Conservation (phyloP, 306 rosid species). For the Cucurbita moschata region DNA sequence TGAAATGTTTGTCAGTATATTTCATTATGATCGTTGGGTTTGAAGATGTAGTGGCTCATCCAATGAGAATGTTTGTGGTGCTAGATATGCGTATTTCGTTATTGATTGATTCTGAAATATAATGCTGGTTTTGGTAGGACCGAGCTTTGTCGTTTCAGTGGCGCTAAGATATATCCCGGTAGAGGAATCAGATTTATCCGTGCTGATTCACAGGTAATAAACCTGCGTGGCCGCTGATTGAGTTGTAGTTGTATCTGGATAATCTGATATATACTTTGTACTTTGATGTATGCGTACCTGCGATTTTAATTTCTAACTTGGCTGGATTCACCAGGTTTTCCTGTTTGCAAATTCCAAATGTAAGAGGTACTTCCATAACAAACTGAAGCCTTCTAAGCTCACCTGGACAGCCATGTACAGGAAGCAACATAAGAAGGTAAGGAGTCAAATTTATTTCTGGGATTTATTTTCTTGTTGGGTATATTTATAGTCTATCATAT, state of each 20-base stretch:
- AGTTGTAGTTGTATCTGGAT: neutral
- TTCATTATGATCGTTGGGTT: neutral
- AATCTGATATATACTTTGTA: neutral
- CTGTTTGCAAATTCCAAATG: slow-evolving; percentile 53
- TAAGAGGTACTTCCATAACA: slow-evolving; percentile 46
- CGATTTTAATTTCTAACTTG: neutral
- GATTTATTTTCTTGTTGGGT: neutral
- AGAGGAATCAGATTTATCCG: slow-evolving; percentile 45
- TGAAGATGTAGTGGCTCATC: neutral
- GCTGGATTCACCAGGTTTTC: slow-evolving; percentile 28
- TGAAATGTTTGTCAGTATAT: neutral
- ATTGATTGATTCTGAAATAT: neutral
- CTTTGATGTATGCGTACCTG: neutral
- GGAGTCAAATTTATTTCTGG: neutral
- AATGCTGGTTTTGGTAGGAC: slow-evolving; percentile 21
- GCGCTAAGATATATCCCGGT: slow-evolving; percentile 56
- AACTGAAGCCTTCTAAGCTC: slow-evolving; percentile 59
- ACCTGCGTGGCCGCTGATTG: neutral
- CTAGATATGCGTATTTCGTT: neutral
- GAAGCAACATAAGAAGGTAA: slow-evolving; percentile 63
- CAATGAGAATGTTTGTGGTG: neutral
- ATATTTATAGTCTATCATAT: neutral
- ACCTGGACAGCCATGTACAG: slow-evolving; percentile 70
- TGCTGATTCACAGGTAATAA: slow-evolving; percentile 40
- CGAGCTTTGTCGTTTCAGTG: slow-evolving; percentile 52